phyloP scores from a whole-genome alignment of 2,329 filamentous ascomycete species.

The Lizonia empirigonia region DNA sequence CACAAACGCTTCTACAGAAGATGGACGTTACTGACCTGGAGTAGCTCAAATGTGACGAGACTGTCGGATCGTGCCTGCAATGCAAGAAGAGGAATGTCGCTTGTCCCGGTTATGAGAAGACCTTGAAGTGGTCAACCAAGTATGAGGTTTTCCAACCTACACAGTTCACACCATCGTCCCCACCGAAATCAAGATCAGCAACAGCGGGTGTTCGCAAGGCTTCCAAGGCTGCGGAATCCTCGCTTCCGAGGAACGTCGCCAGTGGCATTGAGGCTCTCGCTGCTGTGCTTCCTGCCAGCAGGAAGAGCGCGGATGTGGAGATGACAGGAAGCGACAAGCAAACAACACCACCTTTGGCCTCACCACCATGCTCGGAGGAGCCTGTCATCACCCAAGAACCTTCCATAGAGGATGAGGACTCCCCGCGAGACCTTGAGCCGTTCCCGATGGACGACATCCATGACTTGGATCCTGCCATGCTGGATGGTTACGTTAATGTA shows the following conservation, averaged over 20 bases:
- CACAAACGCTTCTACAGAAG: background rate
- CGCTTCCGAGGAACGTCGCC: conserved; percentile 39
- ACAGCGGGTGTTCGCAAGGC: conserved; percentile 15
- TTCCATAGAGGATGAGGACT: conserved; percentile 34
- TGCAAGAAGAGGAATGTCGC: conserved; percentile 51
- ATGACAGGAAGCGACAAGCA: conserved; percentile 21
- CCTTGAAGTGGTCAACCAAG: conserved; percentile 56
- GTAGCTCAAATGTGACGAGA: conserved; percentile 54
- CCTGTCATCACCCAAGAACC: conserved; percentile 25
- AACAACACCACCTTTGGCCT: conserved; percentile 25
- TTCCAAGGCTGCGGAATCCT: conserved; percentile 14
- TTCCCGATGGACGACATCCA: conserved; percentile 35
- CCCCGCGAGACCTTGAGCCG: conserved; percentile 32
- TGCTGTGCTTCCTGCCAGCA: conserved; percentile 42
- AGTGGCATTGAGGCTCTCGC: conserved; percentile 45
- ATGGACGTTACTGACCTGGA: conserved; percentile 23
- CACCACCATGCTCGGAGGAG: conserved; percentile 30
- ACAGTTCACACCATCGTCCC: conserved; percentile 27
- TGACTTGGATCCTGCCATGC: conserved; percentile 28
- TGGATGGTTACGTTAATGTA: conserved; percentile 33
- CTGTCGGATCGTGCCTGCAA: conserved; percentile 50
- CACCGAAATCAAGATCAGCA: conserved; percentile 21
- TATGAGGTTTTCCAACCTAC: conserved; percentile 53
- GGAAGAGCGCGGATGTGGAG: conserved; percentile 26
- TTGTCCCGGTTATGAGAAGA: conserved; percentile 56